Evolutionary conservation across 73 alveolate genomes (phyloP).

Genomic region (Tetrahymena malaccensis): DNA sequence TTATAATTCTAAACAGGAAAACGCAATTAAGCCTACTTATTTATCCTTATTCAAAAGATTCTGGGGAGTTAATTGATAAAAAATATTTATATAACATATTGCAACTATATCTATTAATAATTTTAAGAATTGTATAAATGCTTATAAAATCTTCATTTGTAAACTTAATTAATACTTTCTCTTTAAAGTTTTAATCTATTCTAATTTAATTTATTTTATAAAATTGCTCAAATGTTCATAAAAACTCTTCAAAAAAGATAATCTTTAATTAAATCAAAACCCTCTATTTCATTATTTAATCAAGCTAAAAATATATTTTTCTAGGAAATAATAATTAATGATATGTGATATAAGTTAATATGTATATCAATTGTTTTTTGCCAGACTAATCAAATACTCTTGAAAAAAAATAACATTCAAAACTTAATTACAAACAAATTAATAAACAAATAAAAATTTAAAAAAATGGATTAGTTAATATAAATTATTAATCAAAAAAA

Average conservation of each 20-base stretch:
- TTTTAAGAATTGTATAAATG: background rate
- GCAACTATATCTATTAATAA: background rate
- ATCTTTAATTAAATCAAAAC: background rate
- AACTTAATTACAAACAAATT: too few relatives aligned
- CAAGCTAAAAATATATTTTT: background rate
- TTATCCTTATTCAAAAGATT: conserved; percentile 13
- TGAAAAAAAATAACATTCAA: too few relatives aligned
- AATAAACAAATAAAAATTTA: too few relatives aligned
- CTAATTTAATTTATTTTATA: too few relatives aligned
- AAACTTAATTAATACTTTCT: background rate
- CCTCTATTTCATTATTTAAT: background rate
- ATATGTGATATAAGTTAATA: too few relatives aligned
- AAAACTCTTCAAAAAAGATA: too few relatives aligned
- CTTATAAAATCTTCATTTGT: background rate
- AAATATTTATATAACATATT: background rate
- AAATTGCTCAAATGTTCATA: too few relatives aligned
- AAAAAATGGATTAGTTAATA: too few relatives aligned
- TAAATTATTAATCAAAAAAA: too few relatives aligned
- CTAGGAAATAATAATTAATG: too few relatives aligned
- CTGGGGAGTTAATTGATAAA: conserved; percentile 38
- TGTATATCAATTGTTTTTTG: too few relatives aligned
- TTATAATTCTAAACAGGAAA: conserved; percentile 3
- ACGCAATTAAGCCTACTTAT: conserved; percentile 31
- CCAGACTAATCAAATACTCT: too few relatives aligned
- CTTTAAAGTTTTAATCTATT: background rate